Conservation (phyloP, 352 stramenopile genomes). For the Phytopythium vexans region DNA sequence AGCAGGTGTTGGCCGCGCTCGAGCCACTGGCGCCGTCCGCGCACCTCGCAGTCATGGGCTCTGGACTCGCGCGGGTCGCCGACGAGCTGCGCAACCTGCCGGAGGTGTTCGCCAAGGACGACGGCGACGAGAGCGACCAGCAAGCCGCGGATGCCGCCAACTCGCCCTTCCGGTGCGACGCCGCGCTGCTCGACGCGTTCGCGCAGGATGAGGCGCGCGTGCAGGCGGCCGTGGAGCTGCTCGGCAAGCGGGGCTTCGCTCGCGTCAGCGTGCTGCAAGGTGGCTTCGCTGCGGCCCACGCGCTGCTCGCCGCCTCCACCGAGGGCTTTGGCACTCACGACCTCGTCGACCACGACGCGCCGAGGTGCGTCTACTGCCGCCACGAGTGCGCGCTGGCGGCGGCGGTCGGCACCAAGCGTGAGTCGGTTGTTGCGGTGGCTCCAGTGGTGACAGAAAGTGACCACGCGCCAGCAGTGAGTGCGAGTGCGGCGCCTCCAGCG, state of each 20-base stretch:
- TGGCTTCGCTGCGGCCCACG: constrained; percentile 63
- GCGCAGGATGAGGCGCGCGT: constrained; percentile 65
- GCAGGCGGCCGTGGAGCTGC: constrained; percentile 65
- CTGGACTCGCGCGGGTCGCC: constrained; percentile 68
- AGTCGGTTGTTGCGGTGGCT: no score
- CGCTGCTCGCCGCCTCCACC: constrained; percentile 40
- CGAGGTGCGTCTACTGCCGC: constrained; percentile 63
- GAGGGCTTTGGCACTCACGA: constrained; percentile 55
- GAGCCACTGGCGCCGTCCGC: constrained; percentile 57
- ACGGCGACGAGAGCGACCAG: constrained; percentile 5
- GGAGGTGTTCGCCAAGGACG: background rate
- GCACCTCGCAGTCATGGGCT: constrained; percentile 79
- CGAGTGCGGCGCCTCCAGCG: background rate
- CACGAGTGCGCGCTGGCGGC: constrained; percentile 18
- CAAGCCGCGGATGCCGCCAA: constrained; percentile 5
- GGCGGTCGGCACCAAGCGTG: no score
- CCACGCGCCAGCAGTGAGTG: background rate
- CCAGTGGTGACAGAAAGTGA: background rate
- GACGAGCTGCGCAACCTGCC: constrained; percentile 45
- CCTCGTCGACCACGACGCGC: constrained; percentile 68
- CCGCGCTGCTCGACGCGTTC: constrained; percentile 62
- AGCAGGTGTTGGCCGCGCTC: constrained; percentile 66
- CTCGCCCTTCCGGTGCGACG: constrained; percentile 42
- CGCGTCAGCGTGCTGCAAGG: constrained; percentile 74
- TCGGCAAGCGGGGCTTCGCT: constrained; percentile 69